Base-by-base conservation (phyloP, 2,329 filamentous ascomycete genomes). In the Pseudogymnoascus sp. region DNA sequence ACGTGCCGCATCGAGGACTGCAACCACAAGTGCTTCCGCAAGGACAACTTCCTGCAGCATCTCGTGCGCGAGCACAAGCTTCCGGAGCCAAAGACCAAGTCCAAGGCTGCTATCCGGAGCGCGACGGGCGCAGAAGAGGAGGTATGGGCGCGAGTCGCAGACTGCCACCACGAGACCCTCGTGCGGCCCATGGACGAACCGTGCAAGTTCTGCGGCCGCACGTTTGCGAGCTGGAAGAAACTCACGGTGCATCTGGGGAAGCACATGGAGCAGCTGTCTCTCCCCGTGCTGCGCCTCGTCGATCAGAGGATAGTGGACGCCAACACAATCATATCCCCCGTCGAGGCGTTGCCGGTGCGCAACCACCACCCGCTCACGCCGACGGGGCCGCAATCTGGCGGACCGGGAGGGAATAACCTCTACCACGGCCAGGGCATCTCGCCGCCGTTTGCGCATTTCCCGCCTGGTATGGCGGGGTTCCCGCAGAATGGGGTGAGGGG, bases 41-140 rank as follows among this genome's bases (percentile, higher is more conserved):
- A 93, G 66, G 90, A 96, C 74, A 96, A 97, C 71, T 96, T 97
- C 73, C 81, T 96, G 26, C 91, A 96, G 31, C 93, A 97, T 77
- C 84, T 96, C 19, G 90, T 96, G 10, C 88, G 92, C 61, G 92
- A 96, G 74, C 93, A 96, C 77, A 96, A 96, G 74, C 87, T 91
- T 71, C 78, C 82, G 1, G 91, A 96, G 71, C 92, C 91, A 19
- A 92, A 89, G 75, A 78, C 87, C 66, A 93, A 93, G 77, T 87
- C 85, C 5, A 91, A 89, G 73, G 83, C 84, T 2, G 82, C 85
- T 13, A 83, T 86, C 69, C 88, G 87, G 74, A 83, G 83, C 66
- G 78, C 82, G 15, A 73, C 74, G 42, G 78, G 80, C 15, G 78
- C 77, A 1, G 69, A 79, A 62, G 88, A 91, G 66, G 82, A 82